Conservation (phyloP, 1,284 basidiomycete genomes). For the Pascua guehoae region DNA sequence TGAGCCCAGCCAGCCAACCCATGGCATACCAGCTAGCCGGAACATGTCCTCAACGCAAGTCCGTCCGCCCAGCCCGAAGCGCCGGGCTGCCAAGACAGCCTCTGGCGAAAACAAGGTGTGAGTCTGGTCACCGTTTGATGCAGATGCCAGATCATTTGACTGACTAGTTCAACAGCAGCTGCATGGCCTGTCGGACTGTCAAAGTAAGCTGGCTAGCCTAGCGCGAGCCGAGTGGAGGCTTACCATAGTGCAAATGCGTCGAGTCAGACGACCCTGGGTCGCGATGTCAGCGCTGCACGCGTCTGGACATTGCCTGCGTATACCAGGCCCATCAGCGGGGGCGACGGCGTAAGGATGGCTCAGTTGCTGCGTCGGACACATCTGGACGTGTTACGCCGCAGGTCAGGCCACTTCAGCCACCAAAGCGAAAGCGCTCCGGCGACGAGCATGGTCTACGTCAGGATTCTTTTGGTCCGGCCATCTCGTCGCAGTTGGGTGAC, state of each 20-base stretch:
- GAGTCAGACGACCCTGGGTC: constrained; percentile 5
- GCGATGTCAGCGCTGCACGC: constrained; percentile 19
- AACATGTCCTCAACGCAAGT: no score
- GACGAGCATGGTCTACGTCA: neutral
- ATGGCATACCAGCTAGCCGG: no score
- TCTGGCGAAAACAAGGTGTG: constrained; percentile 5
- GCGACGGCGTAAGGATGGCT: constrained; percentile 12
- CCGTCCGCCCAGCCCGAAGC: neutral
- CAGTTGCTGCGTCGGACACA: neutral
- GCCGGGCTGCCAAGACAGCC: constrained; percentile 1
- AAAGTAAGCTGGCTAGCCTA: constrained; percentile 6
- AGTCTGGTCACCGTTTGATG: neutral
- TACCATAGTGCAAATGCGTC: constrained; percentile 21
- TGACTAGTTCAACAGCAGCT: constrained; percentile 28
- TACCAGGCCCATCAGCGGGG: constrained; percentile 22
- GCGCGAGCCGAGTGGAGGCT: neutral
- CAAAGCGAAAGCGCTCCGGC: neutral
- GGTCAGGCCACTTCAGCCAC: neutral
- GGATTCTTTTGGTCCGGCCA: neutral
- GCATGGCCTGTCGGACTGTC: constrained; percentile 14
- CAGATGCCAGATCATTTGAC: neutral
- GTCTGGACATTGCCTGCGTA: constrained; percentile 17
- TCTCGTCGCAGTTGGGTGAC: neutral
- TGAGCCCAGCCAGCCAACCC: no score
- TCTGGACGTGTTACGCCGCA: neutral